phyloP scores from a whole-genome alignment of 1,284 basidiomycete species.

The Ceratobasidium theobromae region DNA sequence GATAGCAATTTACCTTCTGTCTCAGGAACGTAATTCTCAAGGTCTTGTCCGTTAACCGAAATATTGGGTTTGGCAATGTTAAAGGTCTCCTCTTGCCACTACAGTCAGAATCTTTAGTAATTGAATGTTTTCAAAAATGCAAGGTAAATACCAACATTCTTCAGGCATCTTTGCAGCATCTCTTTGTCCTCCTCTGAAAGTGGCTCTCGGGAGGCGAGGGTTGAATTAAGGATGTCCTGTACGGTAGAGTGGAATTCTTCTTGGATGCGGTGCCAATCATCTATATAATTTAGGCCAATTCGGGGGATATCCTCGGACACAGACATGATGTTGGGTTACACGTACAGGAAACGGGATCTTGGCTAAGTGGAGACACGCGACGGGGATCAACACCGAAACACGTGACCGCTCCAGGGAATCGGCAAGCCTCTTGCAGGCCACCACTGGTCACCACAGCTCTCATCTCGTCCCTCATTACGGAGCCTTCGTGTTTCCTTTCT shows the following conservation, averaged over 20 bases:
- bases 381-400: background rate
- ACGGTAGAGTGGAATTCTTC: constrained; percentile 52
- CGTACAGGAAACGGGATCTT: background rate
- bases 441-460: background rate
- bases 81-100: constrained; percentile 66
- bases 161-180: constrained; percentile 51
- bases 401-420: background rate
- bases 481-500: no score
- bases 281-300: constrained; percentile 60
- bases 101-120: background rate
- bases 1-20: constrained; percentile 39
- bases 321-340: constrained; percentile 44
- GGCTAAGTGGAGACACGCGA: constrained; percentile 8
- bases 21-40: constrained; percentile 61
- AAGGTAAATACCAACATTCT: constrained; percentile 48
- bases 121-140: constrained; percentile 13
- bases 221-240: constrained; percentile 49
- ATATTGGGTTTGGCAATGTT: constrained; percentile 67
- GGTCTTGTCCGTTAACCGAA: constrained; percentile 75
- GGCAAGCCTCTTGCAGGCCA: background rate
- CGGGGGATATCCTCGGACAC: constrained; percentile 53
- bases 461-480: background rate
- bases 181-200: constrained; percentile 48
- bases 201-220: constrained; percentile 44
- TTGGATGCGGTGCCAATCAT: constrained; percentile 63